Conservation (phyloP, 1,284 basidiomycete species). For the Fomitiporia mediterranea region DNA sequence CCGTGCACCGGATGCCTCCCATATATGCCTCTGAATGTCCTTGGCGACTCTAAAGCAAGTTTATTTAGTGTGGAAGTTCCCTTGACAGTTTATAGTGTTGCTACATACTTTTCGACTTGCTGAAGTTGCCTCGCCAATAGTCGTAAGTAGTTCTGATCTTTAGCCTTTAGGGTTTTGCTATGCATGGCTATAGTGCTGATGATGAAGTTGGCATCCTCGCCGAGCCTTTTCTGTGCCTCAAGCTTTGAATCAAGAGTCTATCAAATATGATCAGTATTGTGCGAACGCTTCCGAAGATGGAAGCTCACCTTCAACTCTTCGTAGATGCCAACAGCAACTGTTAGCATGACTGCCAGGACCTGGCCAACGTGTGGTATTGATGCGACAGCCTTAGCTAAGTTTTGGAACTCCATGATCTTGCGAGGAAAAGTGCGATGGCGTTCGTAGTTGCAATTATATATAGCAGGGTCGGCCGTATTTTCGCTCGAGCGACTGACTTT, state of each 20-base stretch:
- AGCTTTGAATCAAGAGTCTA: slow-evolving; percentile 4
- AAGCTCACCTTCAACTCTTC: not conserved
- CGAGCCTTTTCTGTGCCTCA: slow-evolving; percentile 5
- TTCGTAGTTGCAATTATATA: not conserved
- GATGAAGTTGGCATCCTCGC: not conserved
- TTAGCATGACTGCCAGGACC: not conserved
- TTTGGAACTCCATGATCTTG: not conserved
- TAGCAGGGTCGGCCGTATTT: no score
- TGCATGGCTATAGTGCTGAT: not conserved
- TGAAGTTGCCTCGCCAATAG: not conserved
- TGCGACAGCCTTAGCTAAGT: not conserved
- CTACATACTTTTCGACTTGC: not conserved
- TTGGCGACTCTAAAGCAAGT: not conserved
- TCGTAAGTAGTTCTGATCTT: not conserved
- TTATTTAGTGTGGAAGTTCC: not conserved
- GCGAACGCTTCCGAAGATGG: not conserved
- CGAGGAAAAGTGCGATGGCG: not conserved
- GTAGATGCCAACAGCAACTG: not conserved
- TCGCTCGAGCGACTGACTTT: no score
- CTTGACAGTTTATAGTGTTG: not conserved
- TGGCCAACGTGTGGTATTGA: slow-evolving; percentile 4
- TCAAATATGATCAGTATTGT: not conserved
- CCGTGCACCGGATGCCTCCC: not conserved
- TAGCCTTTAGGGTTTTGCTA: not conserved
- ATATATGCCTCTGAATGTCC: not conserved